Evolutionary conservation across 169 alveolate species (phyloP).

Genomic region (Cyclospora cayetanensis): DNA sequence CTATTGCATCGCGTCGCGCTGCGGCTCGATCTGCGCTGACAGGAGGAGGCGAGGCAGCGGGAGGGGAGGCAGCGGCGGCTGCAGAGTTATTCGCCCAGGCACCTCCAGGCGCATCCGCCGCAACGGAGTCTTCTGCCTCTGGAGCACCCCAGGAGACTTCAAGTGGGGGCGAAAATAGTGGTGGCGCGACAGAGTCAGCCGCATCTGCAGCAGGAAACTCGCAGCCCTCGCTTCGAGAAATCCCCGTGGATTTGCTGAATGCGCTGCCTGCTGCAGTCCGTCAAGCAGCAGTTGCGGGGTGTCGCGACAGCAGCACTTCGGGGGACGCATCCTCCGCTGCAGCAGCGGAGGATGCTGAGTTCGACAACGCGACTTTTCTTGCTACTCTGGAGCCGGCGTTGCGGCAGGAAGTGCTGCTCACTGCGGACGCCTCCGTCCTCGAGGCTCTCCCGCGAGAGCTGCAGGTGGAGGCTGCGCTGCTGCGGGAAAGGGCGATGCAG

Average conservation of each 20-base stretch:
- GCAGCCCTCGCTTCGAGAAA: conserved; percentile 59
- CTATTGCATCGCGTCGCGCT: conserved; percentile 63
- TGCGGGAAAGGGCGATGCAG: conserved; percentile 76
- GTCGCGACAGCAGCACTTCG: conserved; percentile 29
- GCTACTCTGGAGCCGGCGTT: conserved; percentile 84
- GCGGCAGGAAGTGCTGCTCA: conserved; percentile 83
- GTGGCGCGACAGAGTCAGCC: conserved; percentile 7
- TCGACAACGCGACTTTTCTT: conserved; percentile 82
- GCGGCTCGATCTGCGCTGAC: not conserved
- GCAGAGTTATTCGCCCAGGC: too few species aligned
- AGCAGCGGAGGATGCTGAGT: conserved; percentile 70
- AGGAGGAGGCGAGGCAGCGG: conserved; percentile 18
- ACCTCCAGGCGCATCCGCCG: too few species aligned
- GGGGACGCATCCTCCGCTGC: not conserved
- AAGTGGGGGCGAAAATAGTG: not conserved
- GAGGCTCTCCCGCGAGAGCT: conserved; percentile 81
- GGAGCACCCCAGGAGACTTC: too few species aligned
- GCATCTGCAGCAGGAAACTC: conserved; percentile 19
- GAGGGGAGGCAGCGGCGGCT: not conserved
- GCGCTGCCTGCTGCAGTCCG: conserved; percentile 72
- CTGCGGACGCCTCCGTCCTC: conserved; percentile 81
- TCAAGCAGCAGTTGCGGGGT: conserved; percentile 57
- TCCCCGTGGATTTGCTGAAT: conserved; percentile 47
- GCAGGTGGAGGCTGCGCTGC: conserved; percentile 80
- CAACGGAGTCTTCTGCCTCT: too few species aligned